Base-by-base conservation (phyloP, 768 basidiomycete species). In the Pulveroboletus sp. region DNA sequence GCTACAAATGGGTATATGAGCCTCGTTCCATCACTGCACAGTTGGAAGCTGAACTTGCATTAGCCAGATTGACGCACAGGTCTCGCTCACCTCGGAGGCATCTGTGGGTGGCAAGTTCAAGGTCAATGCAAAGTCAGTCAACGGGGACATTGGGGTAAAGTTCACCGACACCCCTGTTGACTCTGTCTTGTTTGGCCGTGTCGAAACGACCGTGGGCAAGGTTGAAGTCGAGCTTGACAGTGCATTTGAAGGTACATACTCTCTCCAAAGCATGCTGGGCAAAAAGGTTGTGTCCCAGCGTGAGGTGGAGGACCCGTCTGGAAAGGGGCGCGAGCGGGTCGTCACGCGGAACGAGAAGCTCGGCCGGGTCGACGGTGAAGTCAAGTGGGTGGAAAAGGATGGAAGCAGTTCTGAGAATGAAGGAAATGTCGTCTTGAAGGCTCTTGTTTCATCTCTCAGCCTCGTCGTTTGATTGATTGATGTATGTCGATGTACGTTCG, bases 1-100 rank as follows among this genome's bases (percentile, higher is more conserved):
- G 75, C 76, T 2, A 65, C 49, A 23, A 79, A 81, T 47, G 71
- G 69, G 79, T 78, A 57, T 31, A 72, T 57, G 8, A 20, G 16
- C 17, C 3, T 19, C 25, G 6, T 52, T 27, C 16, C 19, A 5
- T 24, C 14, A 11, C 4, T 13, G 10, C 4, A 19, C 14, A 3
- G 14, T 37, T 2, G 4, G 16, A 43, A 27, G 6, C 47, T 55
- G 38, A 66, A 35, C 33, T 31, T 29, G 3, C 23, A 43, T 25
- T 38, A 68, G 65, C 3, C 21, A 27, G n/a, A 49, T 67, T 21
- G 27, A 56, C 16, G 51, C 65, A 23, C 50, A 57, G 29, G 33
- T 66, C 27, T 49, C 56, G 27, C 67, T 80, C 21, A 55, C 52
- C 24, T 68, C 75, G 16, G 55, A 61, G 14, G 47, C 63, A 5